Base-by-base conservation (phyloP, 2,329 filamentous ascomycete genomes). In the Paracoccidioides lutzii region DNA sequence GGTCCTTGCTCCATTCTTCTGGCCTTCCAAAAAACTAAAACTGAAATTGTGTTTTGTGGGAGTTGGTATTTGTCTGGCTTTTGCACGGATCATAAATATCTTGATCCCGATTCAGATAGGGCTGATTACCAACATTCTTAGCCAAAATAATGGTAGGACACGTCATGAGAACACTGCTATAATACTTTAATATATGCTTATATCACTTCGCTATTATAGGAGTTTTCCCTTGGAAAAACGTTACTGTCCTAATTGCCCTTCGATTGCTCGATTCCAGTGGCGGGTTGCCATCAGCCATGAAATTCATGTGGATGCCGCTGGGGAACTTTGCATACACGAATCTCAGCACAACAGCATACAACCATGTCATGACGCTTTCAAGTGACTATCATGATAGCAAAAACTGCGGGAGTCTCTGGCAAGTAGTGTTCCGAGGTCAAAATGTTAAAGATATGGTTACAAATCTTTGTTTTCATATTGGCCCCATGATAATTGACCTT, bases 51-150 rank as follows among this genome's bases (percentile, higher is more conserved):
- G 83, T 54, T 80, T 87, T 22, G 72, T 79, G 9, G 75, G 87
- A 3, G 83, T 93, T 46, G 78, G 79, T 0, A 45, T 87, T 1
- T 86, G 86, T 61, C 75, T 93, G 28, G 67, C 90, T n/a, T 73
- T 77, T 53, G 80, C 83, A 55, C 88, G 90, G 60, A 80, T 80
- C 4, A 74, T 94, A 52, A 88, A 90, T 62, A 75, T 95, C 12
- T 72, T 94, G 44, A 81, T 89, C 37, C 89, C 89, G n/a, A 80
- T 86, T 22, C 87, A 93, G 65, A 81, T 91, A 37, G 89, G 88
- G 60, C 81, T 87, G 57, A 83, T 95, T 59, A 84, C 88, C 60
- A 82, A 93, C 63, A 80, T 80, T 58, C 72, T 94, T 28, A 76
- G 76, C 35, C 73, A 76, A 7, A 67, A 64, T 40, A 75, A 77